Conservation (phyloP, 148 eudicot species). For the Diospyros lotus region DNA sequence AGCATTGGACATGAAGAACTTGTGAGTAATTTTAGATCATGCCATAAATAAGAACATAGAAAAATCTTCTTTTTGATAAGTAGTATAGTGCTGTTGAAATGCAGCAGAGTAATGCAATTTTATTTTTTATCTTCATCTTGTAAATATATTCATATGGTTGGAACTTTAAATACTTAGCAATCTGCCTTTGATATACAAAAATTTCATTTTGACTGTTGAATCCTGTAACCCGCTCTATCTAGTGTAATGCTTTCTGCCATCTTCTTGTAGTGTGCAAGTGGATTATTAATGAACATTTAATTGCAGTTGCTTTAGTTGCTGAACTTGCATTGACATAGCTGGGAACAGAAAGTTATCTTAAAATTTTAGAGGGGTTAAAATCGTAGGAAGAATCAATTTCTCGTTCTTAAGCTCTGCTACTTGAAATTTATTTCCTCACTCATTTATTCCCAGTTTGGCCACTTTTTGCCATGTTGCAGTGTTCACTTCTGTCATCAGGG, state of each 20-base stretch:
- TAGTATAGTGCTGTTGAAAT: no score
- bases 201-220: background rate
- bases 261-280: background rate
- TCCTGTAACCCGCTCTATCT: background rate
- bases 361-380: background rate
- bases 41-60: background rate
- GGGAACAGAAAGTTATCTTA: background rate
- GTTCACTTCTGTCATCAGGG: constrained; percentile 56
- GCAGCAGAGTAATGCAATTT: background rate
- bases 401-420: background rate
- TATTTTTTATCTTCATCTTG: background rate
- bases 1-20: constrained; percentile 87
- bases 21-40: constrained; percentile 38
- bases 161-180: background rate
- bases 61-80: background rate
- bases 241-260: background rate
- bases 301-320: background rate
- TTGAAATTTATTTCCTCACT: background rate
- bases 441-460: constrained; percentile 6
- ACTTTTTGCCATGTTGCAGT: constrained; percentile 40
- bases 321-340: background rate
- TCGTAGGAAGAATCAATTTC: background rate
- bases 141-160: background rate
- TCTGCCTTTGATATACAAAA: background rate
- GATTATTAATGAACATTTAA: background rate